Evolutionary conservation across 2,329 filamentous ascomycete genomes (phyloP).

Genomic region (Aspergillus fischeri): DNA sequence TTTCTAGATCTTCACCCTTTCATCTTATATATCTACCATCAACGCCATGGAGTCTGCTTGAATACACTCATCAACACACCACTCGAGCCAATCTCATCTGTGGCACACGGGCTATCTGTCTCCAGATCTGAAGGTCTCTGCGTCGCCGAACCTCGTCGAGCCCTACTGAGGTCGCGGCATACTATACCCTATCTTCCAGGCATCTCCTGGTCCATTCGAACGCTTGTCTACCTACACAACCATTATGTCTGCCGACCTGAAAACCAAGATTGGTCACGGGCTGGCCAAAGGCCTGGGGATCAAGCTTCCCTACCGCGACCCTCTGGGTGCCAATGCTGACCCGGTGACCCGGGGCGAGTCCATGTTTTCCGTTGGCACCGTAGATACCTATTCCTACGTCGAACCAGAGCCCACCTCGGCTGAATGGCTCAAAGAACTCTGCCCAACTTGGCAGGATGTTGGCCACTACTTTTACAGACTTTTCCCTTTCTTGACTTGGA

Average conservation of each 20-base stretch:
- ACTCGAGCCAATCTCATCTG: neutral
- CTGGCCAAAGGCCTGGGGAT: slow-evolving; percentile 79
- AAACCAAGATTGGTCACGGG: slow-evolving; percentile 62
- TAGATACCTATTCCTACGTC: slow-evolving; percentile 76
- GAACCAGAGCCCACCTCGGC: slow-evolving; percentile 72
- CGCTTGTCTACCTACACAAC: neutral
- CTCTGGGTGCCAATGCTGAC: slow-evolving; percentile 49
- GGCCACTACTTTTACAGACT: slow-evolving; percentile 63
- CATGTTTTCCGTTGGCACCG: slow-evolving; percentile 66
- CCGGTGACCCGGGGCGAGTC: slow-evolving; percentile 74
- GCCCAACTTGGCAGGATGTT: slow-evolving; percentile 56
- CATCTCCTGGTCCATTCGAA: neutral
- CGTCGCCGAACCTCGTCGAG: neutral
- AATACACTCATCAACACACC: neutral
- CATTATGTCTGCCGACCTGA: slow-evolving; percentile 32
- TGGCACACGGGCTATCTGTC: neutral
- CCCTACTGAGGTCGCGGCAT: neutral
- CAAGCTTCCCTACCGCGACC: slow-evolving; percentile 67
- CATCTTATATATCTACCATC: slow-evolving; percentile 7
- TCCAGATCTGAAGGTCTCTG: neutral
- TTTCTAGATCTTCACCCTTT: slow-evolving; percentile 10
- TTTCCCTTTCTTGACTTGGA: slow-evolving; percentile 90
- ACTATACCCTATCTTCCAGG: neutral
- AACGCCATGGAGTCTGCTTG: slow-evolving; percentile 10
- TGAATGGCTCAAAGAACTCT: slow-evolving; percentile 66